Conservation (phyloP, 495 filamentous ascomycete species). For the Penicillium longicatenatum region DNA sequence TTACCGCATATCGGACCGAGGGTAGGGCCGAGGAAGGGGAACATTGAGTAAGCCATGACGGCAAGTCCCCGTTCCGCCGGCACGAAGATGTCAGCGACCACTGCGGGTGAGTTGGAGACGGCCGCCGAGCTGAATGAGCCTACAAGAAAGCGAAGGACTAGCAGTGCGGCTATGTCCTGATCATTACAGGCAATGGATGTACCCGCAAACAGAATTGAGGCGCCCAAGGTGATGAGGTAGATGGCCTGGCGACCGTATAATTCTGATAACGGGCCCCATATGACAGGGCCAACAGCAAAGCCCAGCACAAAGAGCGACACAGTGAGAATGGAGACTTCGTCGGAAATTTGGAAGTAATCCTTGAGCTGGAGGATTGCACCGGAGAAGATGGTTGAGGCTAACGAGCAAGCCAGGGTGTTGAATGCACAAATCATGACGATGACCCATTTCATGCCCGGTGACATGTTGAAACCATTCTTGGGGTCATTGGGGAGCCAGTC, state of each 20-base stretch:
- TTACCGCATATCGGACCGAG: slow-evolving; percentile 53
- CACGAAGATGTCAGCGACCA: slow-evolving; percentile 63
- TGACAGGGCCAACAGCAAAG: slow-evolving; percentile 45
- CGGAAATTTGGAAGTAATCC: slow-evolving; percentile 46
- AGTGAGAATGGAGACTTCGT: slow-evolving; percentile 37
- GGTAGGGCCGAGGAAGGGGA: slow-evolving; percentile 60
- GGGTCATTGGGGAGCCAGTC: slow-evolving; percentile 63
- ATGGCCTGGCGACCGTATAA: slow-evolving; percentile 59
- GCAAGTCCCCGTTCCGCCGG: slow-evolving; percentile 58
- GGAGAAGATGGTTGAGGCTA: slow-evolving; percentile 64
- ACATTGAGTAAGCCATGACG: slow-evolving; percentile 53
- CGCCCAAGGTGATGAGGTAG: slow-evolving; percentile 41
- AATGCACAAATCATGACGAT: slow-evolving; percentile 58
- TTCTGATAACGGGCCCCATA: slow-evolving; percentile 70
- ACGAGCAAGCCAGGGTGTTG: slow-evolving; percentile 63
- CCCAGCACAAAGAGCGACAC: slow-evolving; percentile 51
- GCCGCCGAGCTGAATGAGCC: slow-evolving; percentile 64
- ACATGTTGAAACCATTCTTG: slow-evolving; percentile 60
- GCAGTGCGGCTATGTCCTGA: slow-evolving; percentile 6
- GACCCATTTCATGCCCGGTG: slow-evolving; percentile 56
- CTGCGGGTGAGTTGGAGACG: slow-evolving; percentile 59
- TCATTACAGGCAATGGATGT: slow-evolving; percentile 32
- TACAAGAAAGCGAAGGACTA: slow-evolving; percentile 51
- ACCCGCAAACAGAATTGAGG: slow-evolving; percentile 41
- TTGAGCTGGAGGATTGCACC: slow-evolving; percentile 60